Percentiles rank a stretch among this genome's conserved stretches.
Conservation (phyloP, 768 basidiomycete species). For the Amanita muscaria region DNA sequence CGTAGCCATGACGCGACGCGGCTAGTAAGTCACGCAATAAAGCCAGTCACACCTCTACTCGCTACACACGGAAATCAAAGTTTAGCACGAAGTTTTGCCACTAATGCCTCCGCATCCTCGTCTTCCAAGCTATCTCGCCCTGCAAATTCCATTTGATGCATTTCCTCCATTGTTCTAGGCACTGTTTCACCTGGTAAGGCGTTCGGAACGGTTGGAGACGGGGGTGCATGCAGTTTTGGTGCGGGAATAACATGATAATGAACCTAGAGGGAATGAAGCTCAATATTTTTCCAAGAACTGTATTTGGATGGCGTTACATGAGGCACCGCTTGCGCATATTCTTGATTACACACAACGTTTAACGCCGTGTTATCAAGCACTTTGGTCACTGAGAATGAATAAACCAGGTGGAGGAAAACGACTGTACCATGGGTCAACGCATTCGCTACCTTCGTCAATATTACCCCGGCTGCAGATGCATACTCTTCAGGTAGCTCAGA, state of each 20-base stretch:
- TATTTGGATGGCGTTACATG: conserved; percentile 37
- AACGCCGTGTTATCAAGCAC: conserved; percentile 57
- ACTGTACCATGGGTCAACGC: conserved; percentile 51
- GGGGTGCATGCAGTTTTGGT: conserved; percentile 32
- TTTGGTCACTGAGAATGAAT: conserved; percentile 15
- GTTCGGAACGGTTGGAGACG: conserved; percentile 7
- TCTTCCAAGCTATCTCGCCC: conserved; percentile 51
- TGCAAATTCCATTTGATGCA: conserved; percentile 56
- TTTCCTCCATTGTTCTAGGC: conserved; percentile 36
- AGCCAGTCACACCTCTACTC: not conserved
- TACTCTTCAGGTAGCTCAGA: conserved; percentile 57
- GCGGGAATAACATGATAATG: conserved; percentile 76
- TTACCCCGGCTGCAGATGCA: conserved; percentile 49
- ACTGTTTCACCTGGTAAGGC: conserved; percentile 7
- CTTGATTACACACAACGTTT: conserved; percentile 75
- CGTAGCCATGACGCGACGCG: conserved; percentile 10
- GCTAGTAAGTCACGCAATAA: not conserved
- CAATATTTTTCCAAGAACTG: no score
- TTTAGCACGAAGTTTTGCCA: conserved; percentile 35
- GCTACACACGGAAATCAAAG: conserved; percentile 18
- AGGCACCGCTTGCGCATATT: conserved; percentile 74
- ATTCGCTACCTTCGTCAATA: conserved; percentile 51
- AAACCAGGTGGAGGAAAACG: not conserved
- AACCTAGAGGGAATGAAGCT: conserved; percentile 32
- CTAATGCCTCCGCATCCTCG: conserved; percentile 40